Evolutionary conservation across 2,329 filamentous ascomycete species (phyloP), one percentile per base, ranked within the genome.

Genomic region (Nemania abortiva): DNA sequence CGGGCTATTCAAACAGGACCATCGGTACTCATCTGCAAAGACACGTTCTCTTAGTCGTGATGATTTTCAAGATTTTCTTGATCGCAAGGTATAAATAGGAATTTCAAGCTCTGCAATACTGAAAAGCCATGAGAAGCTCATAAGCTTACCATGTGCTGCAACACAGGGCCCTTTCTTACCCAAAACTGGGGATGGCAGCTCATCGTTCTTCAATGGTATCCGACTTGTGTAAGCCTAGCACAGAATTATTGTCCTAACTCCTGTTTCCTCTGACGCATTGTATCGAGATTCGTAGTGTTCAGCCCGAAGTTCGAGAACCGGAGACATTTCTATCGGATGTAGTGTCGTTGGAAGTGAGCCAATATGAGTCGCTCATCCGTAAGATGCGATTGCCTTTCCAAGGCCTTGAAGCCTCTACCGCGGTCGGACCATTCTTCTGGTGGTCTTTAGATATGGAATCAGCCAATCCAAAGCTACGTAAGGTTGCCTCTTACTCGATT

Each of bases 351-450:
- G 47, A 60, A 0, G 57, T 63, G 2, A 56, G 69, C 1, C n/a
- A 45, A 9, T 80, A 80, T 63, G 64, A 67, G 18, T 59, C 66
- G 5, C 76, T 81, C 64, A 70, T 79, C 6, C 57, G 68, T 15
- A 71, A 73, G 7, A 71, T 80, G 66, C 69, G 74, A 31, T 71
- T 80, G 1, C 78, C 79, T 0, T 72, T 72, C 34, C 73, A 76
- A 27, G 71, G 59, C 1, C 71, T 80, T 1, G 78, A 81, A 49
- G 75, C 73, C 10, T 74, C 76, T 1, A 77, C 74, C 61, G 74
- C 68, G 11, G 78, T 80, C 0, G 79, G 79, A 0, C 78, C 78
- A 0, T 79, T 80, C 63, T 80, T 80, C 68, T 81, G 79, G 79
- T 77, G 75, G 56, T 71, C 74, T 1, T 73, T 74, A 60, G 75